Percentiles rank a stretch among this genome's conserved stretches.
Conservation (phyloP, 495 filamentous ascomycete species). For the Penicillium goetzii region DNA sequence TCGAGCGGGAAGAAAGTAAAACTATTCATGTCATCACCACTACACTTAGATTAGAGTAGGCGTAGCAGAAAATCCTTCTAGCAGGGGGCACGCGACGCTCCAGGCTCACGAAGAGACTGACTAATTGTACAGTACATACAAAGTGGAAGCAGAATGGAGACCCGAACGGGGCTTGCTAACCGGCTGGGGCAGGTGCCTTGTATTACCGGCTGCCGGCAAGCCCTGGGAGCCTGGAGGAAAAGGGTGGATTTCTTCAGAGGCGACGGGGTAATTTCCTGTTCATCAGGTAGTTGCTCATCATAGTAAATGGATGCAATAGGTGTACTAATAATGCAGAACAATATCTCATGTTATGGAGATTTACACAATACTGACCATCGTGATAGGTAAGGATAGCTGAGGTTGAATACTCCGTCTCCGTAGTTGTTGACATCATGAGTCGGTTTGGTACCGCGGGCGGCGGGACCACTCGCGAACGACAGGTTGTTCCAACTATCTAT, state of each 20-base stretch:
- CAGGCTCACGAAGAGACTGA: not conserved
- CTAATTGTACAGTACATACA: not conserved
- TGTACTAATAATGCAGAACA: not conserved
- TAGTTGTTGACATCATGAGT: constrained; percentile 21
- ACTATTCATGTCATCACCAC: not conserved
- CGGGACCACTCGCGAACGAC: not conserved
- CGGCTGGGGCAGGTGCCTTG: constrained; percentile 11
- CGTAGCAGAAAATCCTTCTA: not conserved
- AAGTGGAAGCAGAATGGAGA: constrained; percentile 1
- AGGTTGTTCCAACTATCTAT: constrained; percentile 3
- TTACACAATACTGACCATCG: not conserved
- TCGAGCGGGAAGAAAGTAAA: not conserved
- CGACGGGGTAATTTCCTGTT: not conserved
- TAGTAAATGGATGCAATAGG: not conserved
- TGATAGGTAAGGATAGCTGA: not conserved
- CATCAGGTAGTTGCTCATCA: not conserved
- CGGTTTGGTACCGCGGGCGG: constrained; percentile 10
- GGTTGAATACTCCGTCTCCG: not conserved
- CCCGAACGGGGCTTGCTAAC: constrained; percentile 6
- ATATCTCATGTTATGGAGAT: not conserved
- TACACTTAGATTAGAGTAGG: not conserved
- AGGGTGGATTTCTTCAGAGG: not conserved
- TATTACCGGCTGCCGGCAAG: not conserved
- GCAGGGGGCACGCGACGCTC: constrained; percentile 4
- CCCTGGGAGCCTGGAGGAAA: not conserved